Base-by-base conservation (phyloP, 2,329 filamentous ascomycete species). In the Epichloe amarillans region DNA sequence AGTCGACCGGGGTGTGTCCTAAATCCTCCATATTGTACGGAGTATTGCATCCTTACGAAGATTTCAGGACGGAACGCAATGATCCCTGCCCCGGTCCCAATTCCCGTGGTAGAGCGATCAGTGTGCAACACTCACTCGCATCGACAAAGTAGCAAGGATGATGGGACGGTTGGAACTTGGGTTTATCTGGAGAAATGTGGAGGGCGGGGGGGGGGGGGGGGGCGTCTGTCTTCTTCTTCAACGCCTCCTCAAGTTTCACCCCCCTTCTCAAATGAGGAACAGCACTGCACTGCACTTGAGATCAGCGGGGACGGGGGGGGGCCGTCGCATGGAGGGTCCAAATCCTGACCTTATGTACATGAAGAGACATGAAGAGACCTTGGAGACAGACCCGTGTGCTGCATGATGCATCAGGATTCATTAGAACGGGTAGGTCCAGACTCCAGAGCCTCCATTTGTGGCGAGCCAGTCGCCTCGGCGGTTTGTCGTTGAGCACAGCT, bases 161-260 rank as follows among this genome's bases (percentile, higher is more conserved):
- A 52, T 46, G 53, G 52, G 47, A 49, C 47, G 47, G n/a, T 44
- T 30, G 6, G 23, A 26, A 26, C 23, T 26, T 26, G 26, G 47
- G 50, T 47, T 44, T 53, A 50, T 53, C 52, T 53, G 53, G 49
- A 50, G 50, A 54, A 48, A 42, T 40, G 40, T 52, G 49, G 45
- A 43, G 46, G 42, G 50, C 17, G 46, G 52, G 19, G 48, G 3
- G 8, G 1, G 26, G 23, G n/a, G 23, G 1, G 10, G 8, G 30
- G 23, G 23, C 30, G 30, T 30, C 30, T 30, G 8, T 30, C 8
- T 4, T 30, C 26, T 30, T 30, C 26, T 30, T 30, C 26, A 30
- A 3, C 8, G 8, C 8, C 8, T 19, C 19, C 19, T 19, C 19
- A 19, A 19, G 2, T 19, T 30, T 30, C 26, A 30, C 8, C 26